Base-by-base conservation (phyloP, 768 basidiomycete genomes). In the Gymnopilus junonius region DNA sequence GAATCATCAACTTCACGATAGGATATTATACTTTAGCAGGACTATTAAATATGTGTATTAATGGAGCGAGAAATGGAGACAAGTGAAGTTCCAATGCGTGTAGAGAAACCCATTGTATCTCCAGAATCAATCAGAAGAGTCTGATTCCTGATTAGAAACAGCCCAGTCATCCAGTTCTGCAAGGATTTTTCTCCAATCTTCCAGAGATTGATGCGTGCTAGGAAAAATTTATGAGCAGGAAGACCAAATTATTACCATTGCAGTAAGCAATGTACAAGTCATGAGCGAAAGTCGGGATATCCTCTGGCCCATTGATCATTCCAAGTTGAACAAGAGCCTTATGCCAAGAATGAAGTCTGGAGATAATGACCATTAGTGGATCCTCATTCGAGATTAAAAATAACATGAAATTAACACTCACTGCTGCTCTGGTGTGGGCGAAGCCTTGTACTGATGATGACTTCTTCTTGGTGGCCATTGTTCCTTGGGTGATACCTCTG, bases 381-480 rank as follows among this genome's bases (percentile, higher is more conserved):
- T 27, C n/a, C 2, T 43, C 20, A 2, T 1, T 11, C 6, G n/a
- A 56, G 15, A 40, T 46, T 10, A 32, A 34, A 39, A 34, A 32
- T 0, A 32, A 34, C 57, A 17, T 27, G 15, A 55, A 58, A 46
- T 20, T 4, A 17, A 3, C 2, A 74, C 82, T 62, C 64, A 87
- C 90, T 85, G 84, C 64, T 83, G 77, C 62, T 78, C 77, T 7
- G 84, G 82, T 10, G 78, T 84, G 1, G 71, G 80, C 14, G 77
- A 80, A 10, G 74, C 73, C 54, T 75, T 77, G 69, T 73, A 71
- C 53, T 75, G 77, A 73, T 90, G 89, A 62, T 88, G 88, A 57
- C 74, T 82, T 12, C 90, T 79, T 57, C 76, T 78, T 1, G 91
- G 91, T 0, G 91, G 91, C 90, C 90, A 92, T 59, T 81, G 76